A percentile compares a stretch with the other conserved stretches of the same genome.
Conservation (phyloP, 495 filamentous ascomycete species). For the Tuber brumale region DNA sequence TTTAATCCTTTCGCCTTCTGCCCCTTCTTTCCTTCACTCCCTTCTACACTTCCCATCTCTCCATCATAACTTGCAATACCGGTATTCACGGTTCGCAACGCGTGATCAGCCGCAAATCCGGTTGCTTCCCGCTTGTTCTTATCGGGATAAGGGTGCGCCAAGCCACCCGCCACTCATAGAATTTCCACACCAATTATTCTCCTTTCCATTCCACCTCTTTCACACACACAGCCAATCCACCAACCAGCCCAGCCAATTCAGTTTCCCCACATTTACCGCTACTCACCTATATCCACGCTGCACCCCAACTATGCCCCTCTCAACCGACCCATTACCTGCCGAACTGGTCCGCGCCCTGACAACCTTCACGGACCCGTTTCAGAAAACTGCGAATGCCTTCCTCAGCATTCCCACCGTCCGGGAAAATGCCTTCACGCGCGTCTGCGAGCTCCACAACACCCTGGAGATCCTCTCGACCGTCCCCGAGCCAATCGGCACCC, state of each 20-base stretch:
- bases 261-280: neutral
- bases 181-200: neutral
- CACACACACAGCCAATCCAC: neutral
- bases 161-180: neutral
- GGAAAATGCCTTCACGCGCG: constrained; percentile 30
- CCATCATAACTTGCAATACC: neutral
- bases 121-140: neutral
- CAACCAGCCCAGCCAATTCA: neutral
- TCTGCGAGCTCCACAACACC: constrained; percentile 39
- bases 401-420: constrained; percentile 21
- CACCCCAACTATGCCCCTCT: constrained; percentile 5
- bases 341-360: constrained; percentile 29
- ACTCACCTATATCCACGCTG: neutral
- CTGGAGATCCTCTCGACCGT: constrained; percentile 23
- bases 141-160: neutral
- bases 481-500: constrained; percentile 17
- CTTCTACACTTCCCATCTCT: neutral
- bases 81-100: neutral
- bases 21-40: neutral
- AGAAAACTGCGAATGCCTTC: constrained; percentile 24
- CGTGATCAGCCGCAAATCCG: constrained; percentile 1
- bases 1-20: neutral
- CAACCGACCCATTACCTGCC: constrained; percentile 25
- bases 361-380: constrained; percentile 26
- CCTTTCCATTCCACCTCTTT: neutral